Conservation (phyloP, 345 rosid species). For the Tarenaya hassleriana region DNA sequence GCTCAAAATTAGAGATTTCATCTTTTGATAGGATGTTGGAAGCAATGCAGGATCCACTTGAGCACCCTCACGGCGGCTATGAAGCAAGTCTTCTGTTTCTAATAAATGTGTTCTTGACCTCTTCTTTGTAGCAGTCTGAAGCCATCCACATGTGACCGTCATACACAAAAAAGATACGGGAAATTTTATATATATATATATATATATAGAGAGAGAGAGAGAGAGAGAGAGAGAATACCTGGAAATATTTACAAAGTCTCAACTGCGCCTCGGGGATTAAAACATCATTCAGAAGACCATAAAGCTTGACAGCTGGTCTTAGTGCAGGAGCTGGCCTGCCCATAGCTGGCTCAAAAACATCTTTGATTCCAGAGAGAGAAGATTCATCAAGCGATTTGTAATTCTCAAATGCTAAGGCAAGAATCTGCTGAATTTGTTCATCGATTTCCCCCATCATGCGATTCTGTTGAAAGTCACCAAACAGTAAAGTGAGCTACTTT, state of each 20-base stretch:
- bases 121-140: constrained; percentile 74
- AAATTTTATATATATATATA: background rate
- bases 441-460: constrained; percentile 84
- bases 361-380: constrained; percentile 59
- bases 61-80: constrained; percentile 41
- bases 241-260: constrained; percentile 74
- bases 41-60: constrained; percentile 42
- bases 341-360: constrained; percentile 63
- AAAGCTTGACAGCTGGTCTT: constrained; percentile 82
- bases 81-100: constrained; percentile 72
- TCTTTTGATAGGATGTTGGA: constrained; percentile 67
- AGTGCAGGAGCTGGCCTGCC: constrained; percentile 75
- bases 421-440: constrained; percentile 78
- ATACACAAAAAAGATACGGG: background rate
- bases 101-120: constrained; percentile 71
- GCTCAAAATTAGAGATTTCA: constrained; percentile 61
- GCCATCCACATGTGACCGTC: constrained; percentile 17
- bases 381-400: constrained; percentile 86
- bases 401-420: constrained; percentile 68
- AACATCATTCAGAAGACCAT: constrained; percentile 76
- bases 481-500: constrained; percentile 19
- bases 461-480: constrained; percentile 43
- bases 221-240: constrained; percentile 39
- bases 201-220: background rate
- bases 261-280: constrained; percentile 80